phyloP scores from a whole-genome alignment of 2,329 filamentous ascomycete species.

The Diplocarpon rosae region DNA sequence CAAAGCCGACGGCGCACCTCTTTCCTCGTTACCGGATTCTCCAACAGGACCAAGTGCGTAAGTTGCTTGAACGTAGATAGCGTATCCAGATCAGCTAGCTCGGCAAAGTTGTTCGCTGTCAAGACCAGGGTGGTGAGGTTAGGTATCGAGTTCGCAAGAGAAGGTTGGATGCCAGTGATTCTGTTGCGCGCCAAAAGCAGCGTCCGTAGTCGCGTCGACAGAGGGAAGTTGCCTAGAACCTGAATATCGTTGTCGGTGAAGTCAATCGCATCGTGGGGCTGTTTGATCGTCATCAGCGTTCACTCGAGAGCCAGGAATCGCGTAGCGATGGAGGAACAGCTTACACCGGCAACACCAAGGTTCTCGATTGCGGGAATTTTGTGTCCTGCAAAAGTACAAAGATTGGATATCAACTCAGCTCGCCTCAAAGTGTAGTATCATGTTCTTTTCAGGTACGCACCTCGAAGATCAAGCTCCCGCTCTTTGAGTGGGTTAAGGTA shows the following conservation, averaged over 20 bases:
- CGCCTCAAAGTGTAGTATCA: constrained; percentile 77
- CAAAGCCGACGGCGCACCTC: constrained; percentile 51
- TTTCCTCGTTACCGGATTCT: constrained; percentile 85
- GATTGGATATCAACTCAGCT: constrained; percentile 71
- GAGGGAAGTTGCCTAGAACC: constrained; percentile 80
- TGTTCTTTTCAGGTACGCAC: constrained; percentile 90
- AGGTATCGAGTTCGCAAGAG: constrained; percentile 64
- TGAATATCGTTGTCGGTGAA: constrained; percentile 97
- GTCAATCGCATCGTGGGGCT: constrained; percentile 96
- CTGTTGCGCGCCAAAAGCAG: constrained; percentile 86
- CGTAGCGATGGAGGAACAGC: constrained; percentile 28
- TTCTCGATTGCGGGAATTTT: constrained; percentile 98
- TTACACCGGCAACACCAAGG: constrained; percentile 81
- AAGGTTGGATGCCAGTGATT: constrained; percentile 67
- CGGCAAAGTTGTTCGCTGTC: constrained; percentile 68
- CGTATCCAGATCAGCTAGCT: constrained; percentile 82
- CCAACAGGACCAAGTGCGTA: constrained; percentile 69
- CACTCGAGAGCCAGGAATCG: no score
- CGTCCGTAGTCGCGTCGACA: constrained; percentile 77
- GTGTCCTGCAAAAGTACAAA: constrained; percentile 62
- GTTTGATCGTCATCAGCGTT: background rate
- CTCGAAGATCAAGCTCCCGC: constrained; percentile 97
- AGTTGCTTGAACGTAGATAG: constrained; percentile 57
- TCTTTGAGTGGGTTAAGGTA: constrained; percentile 99
- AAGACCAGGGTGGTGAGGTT: constrained; percentile 75